Base-by-base conservation (phyloP, 2,329 filamentous ascomycete species). In the Trichothecium sympodiale region DNA sequence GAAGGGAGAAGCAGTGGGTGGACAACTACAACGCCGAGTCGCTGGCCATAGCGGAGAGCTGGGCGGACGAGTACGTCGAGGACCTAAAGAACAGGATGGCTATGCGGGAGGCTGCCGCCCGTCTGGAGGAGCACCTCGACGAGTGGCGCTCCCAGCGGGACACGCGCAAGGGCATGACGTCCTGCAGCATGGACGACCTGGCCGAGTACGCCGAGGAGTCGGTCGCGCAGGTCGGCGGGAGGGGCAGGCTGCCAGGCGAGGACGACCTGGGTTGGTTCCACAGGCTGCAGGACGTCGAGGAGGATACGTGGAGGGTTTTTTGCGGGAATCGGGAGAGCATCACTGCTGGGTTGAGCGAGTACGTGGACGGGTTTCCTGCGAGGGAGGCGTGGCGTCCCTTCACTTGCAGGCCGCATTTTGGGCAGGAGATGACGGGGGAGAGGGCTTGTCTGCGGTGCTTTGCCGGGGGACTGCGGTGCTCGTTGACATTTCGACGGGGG, bases 321-420 rank as follows among this genome's bases (percentile, higher is more conserved):
- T 25, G 17, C 2, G 31, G 33, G 4, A 41, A 46, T 20, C 8
- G 10, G 16, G n/a, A 29, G 31, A 27, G 39, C 17, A 35, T 43
- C 1, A 13, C 18, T 16, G 36, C 25, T 8, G 28, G 29, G 6
- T 38, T 43, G 29, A 37, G 41, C 18, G 39, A 38, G n/a, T 57
- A 57, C 33, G 29, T 54, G 5, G 49, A 56, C 5, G 53, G 54
- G 2, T 37, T 47, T 3, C 53, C 54, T 0, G 41, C 39, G 25
- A 47, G 48, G 25, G 32, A 46, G 4, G 18, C 43, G 4, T 14
- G 37, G 2, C 31, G 41, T 5, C 40, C 43, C 20, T 48, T 41
- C 5, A 29, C 41, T 25, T 31, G 54, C 27, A 20, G 30, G 15
- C 43, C 44, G 10, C 34, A 32, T 16, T 8, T 17, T 18, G 26